phyloP scores from a whole-genome alignment of 208 protist species.

The Zelonia costaricensis region DNA sequence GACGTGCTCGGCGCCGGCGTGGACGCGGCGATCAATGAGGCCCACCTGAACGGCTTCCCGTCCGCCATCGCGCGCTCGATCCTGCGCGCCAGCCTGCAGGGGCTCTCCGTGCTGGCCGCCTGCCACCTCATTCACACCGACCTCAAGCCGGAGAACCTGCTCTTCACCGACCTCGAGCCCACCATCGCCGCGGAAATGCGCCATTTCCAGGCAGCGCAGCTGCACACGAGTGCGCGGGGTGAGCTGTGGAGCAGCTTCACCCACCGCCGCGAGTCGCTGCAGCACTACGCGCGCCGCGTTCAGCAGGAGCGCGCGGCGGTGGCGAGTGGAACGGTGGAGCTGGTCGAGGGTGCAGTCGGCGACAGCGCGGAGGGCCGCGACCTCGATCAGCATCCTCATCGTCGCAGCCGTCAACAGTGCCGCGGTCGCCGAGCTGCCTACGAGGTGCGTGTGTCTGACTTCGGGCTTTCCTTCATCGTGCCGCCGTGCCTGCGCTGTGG shows the following conservation, averaged over 20 bases:
- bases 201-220: slow-evolving; percentile 26
- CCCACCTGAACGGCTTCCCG: slow-evolving; percentile 89
- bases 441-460: slow-evolving; percentile 44
- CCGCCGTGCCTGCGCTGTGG: slow-evolving; percentile 37
- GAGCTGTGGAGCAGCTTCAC: slow-evolving; percentile 29
- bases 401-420: background rate
- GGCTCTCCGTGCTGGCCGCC: slow-evolving; percentile 87
- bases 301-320: background rate
- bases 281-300: slow-evolving; percentile 9
- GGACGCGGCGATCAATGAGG: slow-evolving; percentile 89
- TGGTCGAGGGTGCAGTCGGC: too few relatives aligned
- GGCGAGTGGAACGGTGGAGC: too few relatives aligned
- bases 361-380: too few relatives aligned
- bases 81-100: slow-evolving; percentile 41
- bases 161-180: slow-evolving; percentile 51
- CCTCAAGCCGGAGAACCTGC: slow-evolving; percentile 94
- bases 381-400: too few relatives aligned
- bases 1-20: slow-evolving; percentile 93
- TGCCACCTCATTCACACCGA: slow-evolving; percentile 95
- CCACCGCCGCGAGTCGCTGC: slow-evolving; percentile 23
- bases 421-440: slow-evolving; percentile 21
- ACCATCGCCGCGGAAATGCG: slow-evolving; percentile 35
- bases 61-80: slow-evolving; percentile 77
- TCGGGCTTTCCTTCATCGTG: slow-evolving; percentile 48
- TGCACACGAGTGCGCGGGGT: slow-evolving; percentile 9